Conservation (phyloP, 768 basidiomycete species). For the Boletus barrowsii region DNA sequence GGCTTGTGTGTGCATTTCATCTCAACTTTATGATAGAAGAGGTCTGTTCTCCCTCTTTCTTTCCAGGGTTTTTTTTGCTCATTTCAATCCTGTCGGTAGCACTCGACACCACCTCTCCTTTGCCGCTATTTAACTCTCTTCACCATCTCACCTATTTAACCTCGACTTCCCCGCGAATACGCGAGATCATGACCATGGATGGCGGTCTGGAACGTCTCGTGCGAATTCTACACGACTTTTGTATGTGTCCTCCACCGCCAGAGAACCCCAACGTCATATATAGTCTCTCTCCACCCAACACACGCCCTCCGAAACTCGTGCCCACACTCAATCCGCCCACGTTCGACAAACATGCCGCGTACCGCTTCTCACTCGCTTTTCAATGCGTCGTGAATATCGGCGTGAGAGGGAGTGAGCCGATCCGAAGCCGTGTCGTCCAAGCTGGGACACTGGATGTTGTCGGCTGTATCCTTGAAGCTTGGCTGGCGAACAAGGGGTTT, state of each 20-base stretch:
- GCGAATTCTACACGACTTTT: slow-evolving; percentile 86
- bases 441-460: slow-evolving; percentile 93
- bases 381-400: slow-evolving; percentile 98
- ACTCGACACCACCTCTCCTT: slow-evolving; percentile 52
- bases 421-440: slow-evolving; percentile 89
- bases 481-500: slow-evolving; percentile 86
- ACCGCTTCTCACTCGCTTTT: slow-evolving; percentile 89
- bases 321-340: slow-evolving; percentile 65
- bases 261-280: slow-evolving; percentile 76
- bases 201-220: slow-evolving; percentile 96
- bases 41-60: slow-evolving; percentile 49
- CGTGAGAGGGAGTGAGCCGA: slow-evolving; percentile 89
- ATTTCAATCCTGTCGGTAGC: slow-evolving; percentile 30
- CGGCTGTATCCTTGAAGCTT: slow-evolving; percentile 89
- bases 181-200: slow-evolving; percentile 97
- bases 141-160: slow-evolving; percentile 96
- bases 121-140: slow-evolving; percentile 88
- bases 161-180: slow-evolving; percentile 93
- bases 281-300: slow-evolving; percentile 66
- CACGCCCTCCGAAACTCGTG: slow-evolving; percentile 49
- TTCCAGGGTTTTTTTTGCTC: not conserved
- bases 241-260: slow-evolving; percentile 76
- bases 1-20: slow-evolving; percentile 91
- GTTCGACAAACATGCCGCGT: slow-evolving; percentile 82
- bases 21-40: slow-evolving; percentile 91